Conservation (phyloP, 192 early-diverging fungal species). For the Coemansia sp. region DNA sequence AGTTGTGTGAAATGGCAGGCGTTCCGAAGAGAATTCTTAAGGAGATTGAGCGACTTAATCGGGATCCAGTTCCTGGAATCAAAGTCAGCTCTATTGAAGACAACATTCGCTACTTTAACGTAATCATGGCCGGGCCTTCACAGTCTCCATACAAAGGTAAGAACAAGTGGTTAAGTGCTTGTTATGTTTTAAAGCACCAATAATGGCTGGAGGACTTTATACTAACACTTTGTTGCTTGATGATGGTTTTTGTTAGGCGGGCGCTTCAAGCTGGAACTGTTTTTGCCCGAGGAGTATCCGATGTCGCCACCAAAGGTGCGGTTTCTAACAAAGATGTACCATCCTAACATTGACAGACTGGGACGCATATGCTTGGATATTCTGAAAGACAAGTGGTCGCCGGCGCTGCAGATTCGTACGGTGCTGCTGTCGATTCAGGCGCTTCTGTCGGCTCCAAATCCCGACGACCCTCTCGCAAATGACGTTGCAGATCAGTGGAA, state of each 20-base stretch:
- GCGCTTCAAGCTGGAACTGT: constrained; percentile 90
- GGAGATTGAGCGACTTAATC: constrained; percentile 93
- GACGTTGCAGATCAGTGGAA: constrained; percentile 99
- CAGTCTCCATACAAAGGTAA: constrained; percentile 96
- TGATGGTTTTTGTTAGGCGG: constrained; percentile 63
- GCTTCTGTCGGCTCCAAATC: constrained; percentile 93
- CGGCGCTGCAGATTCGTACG: constrained; percentile 96
- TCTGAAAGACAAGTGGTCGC: constrained; percentile 99
- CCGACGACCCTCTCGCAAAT: constrained; percentile 97
- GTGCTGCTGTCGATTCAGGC: constrained; percentile 97
- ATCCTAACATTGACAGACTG: constrained; percentile 98
- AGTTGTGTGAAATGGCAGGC: too few species aligned
- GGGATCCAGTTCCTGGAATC: constrained; percentile 95
- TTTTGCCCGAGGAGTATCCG: constrained; percentile 95
- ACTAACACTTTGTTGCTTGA: not conserved
- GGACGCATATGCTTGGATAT: constrained; percentile 98
- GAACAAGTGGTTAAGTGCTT: not conserved
- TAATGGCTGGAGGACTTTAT: not conserved
- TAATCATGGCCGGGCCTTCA: constrained; percentile 83
- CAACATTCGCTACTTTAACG: constrained; percentile 97
- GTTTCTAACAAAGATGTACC: constrained; percentile 97
- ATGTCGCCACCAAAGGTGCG: constrained; percentile 99
- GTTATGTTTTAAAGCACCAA: not conserved
- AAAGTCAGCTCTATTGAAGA: constrained; percentile 84
- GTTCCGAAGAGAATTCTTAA: constrained; percentile 55